Evolutionary conservation across 2,329 filamentous ascomycete species (phyloP), one percentile per base, ranked within the genome.

Genomic region (Xylaria sp.): DNA sequence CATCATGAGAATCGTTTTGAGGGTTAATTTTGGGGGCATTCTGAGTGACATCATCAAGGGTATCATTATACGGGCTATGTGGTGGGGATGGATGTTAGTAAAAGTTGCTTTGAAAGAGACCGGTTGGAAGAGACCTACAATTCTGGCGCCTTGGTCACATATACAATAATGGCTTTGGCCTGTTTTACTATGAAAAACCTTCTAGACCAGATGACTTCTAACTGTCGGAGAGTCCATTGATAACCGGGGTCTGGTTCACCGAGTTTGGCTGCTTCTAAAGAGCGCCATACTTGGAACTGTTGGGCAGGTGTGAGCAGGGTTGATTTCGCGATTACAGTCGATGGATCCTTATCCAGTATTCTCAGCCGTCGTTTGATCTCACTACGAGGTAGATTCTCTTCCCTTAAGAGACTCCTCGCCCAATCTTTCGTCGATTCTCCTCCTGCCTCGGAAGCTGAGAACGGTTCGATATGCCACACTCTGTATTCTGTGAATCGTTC

Each of bases 401-500:
- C 58, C 9, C 33, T 44, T 10, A 58, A 13, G 3, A 48, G 27
- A 52, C 54, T 33, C 27, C 58, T 54, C n/a, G 44, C 15, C 53
- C 46, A 57, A n/a, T 46, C 25, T 15, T 46, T 38, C n/a, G 17
- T 13, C 6, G 27, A 31, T 10, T 21, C 6, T n/a, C 17, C 29
- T 23, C 21, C 33, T 27, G 10, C 11, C 5, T 37, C 37, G 7
- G 19, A 5, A 11, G 8, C 35, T 3, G n/a, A 15, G n/a, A 23
- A 56, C 4, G 53, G 52, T 8, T 54, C 53, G 17, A 61, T 46
- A 37, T 48, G 47, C 52, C 53, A 57, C 13, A 61, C 37, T 9
- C 35, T 57, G 17, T 56, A 57, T 25, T 43, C 17, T 19, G 27
- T 21, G 15, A 53, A 43, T 23, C 7, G 25, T 27, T 53, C 49